Evolutionary conservation across 305 asterid species (phyloP).

Genomic region (Fraxinus sp.): DNA sequence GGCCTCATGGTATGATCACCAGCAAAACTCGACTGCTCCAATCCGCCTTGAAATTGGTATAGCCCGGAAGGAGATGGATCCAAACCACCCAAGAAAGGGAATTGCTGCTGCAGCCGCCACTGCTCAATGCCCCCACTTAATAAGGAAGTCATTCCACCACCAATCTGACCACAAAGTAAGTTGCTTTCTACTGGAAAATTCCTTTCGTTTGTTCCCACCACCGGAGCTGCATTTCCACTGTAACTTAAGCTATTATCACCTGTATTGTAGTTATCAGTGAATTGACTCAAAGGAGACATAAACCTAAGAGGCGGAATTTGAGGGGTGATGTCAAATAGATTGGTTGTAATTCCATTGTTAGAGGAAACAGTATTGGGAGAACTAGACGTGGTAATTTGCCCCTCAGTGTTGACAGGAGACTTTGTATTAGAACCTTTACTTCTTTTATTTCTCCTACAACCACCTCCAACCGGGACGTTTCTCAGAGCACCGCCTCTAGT

Average conservation of each 20-base stretch:
- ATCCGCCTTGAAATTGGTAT: slow-evolving; percentile 49
- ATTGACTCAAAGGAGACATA: slow-evolving; percentile 61
- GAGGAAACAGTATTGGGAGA: slow-evolving; percentile 42
- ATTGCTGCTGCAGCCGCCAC: slow-evolving; percentile 70
- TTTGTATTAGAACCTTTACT: slow-evolving; percentile 59
- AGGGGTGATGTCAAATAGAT: slow-evolving; percentile 36
- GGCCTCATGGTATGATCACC: slow-evolving; percentile 42
- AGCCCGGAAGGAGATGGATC: slow-evolving; percentile 42
- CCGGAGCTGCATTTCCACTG: slow-evolving; percentile 39
- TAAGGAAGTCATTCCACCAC: slow-evolving; percentile 36
- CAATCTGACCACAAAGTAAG: slow-evolving; percentile 29
- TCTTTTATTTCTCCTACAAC: slow-evolving; percentile 78
- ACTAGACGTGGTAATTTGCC: slow-evolving; percentile 39
- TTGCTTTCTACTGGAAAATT: slow-evolving; percentile 39
- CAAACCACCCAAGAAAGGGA: slow-evolving; percentile 58
- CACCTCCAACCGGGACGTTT: slow-evolving; percentile 88
- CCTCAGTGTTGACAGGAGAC: slow-evolving; percentile 53
- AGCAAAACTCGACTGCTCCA: slow-evolving; percentile 33
- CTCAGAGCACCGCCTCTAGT: slow-evolving; percentile 88
- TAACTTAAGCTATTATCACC: slow-evolving; percentile 48
- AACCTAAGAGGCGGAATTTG: slow-evolving; percentile 56
- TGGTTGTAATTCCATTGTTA: slow-evolving; percentile 22
- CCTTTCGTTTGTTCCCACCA: slow-evolving; percentile 41
- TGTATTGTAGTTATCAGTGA: slow-evolving; percentile 34
- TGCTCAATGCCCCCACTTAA: slow-evolving; percentile 45